Evolutionary conservation across 2,329 filamentous ascomycete genomes (phyloP).

Genomic region (Curvularia eragrostidis): DNA sequence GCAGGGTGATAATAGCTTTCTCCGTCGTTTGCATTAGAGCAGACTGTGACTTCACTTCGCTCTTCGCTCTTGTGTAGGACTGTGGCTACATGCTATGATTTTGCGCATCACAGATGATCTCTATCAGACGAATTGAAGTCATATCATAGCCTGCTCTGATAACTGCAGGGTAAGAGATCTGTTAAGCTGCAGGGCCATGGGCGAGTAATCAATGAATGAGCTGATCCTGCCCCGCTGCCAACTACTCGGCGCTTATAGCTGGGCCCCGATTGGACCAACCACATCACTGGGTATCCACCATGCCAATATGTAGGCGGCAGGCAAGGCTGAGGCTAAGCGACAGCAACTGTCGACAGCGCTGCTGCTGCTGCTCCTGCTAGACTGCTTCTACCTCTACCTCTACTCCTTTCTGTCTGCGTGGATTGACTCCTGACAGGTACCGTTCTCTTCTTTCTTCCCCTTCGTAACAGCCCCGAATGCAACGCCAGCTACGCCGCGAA

Average conservation of each 20-base stretch:
- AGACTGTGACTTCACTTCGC: not conserved
- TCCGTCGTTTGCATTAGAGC: not conserved
- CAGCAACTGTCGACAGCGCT: slow-evolving; percentile 1
- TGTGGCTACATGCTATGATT: not conserved
- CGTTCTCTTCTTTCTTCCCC: not conserved
- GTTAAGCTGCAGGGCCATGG: slow-evolving; percentile 1
- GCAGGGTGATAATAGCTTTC: not conserved
- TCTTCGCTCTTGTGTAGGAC: not conserved
- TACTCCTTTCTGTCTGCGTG: not conserved
- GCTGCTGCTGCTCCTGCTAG: slow-evolving; percentile 1
- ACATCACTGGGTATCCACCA: too few relatives aligned
- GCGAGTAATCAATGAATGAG: not conserved
- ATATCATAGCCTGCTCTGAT: too few relatives aligned
- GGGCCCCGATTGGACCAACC: not conserved
- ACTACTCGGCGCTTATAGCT: not conserved
- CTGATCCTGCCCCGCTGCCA: not conserved
- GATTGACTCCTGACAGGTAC: not conserved
- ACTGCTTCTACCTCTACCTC: not conserved
- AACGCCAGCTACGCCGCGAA: slow-evolving; percentile 15
- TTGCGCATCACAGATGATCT: not conserved
- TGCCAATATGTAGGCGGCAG: not conserved
- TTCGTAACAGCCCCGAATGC: slow-evolving; percentile 2
- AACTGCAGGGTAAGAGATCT: too few relatives aligned
- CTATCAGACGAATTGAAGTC: too few relatives aligned
- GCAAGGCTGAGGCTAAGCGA: slow-evolving; percentile 2